A percentile compares a stretch with the other conserved stretches of the same genome.
phyloP scores from a whole-genome alignment of 2,329 filamentous ascomycete genomes.

The Penicillium digitatum region DNA sequence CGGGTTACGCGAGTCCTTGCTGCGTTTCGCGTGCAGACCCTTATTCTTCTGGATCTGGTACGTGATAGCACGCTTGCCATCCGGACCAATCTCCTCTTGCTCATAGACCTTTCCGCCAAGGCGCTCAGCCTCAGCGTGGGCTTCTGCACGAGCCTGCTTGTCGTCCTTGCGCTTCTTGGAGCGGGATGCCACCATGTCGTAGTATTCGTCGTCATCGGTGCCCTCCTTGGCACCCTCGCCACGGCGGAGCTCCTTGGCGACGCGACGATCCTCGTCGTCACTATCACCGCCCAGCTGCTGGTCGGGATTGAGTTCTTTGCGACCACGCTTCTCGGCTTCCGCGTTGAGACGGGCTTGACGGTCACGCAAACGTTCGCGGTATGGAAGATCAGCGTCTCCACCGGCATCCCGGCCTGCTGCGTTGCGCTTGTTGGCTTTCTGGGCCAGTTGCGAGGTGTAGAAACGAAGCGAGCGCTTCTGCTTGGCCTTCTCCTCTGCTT shows the following conservation, averaged over 20 bases:
- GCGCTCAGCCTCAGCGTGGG: conserved; percentile 52
- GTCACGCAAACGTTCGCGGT: conserved; percentile 83
- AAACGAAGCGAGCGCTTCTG: conserved; percentile 92
- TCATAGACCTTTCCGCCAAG: conserved; percentile 60
- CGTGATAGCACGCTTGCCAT: conserved; percentile 87
- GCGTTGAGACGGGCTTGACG: conserved; percentile 79
- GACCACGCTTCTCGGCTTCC: conserved; percentile 81
- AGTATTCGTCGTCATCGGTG: conserved; percentile 60
- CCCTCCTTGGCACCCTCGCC: conserved; percentile 33
- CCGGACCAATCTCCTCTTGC: conserved; percentile 66
- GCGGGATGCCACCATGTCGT: conserved; percentile 74
- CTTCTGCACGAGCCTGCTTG: conserved; percentile 65
- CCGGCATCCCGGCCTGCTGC: conserved; percentile 61
- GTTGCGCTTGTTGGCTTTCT: conserved; percentile 80
- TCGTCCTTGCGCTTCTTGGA: conserved; percentile 59
- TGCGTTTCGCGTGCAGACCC: conserved; percentile 80
- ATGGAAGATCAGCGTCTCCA: conserved; percentile 61
- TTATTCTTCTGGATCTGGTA: conserved; percentile 98
- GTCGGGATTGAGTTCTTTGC: conserved; percentile 57
- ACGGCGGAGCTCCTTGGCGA: conserved; percentile 49
- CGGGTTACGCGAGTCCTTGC: conserved; percentile 92
- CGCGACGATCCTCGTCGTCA: conserved; percentile 59
- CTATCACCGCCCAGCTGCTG: conserved; percentile 68
- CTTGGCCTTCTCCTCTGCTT: conserved; percentile 79
- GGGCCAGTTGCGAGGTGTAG: conserved; percentile 95